Evolutionary conservation across 768 basidiomycete genomes (phyloP), one percentile per base, ranked within the genome.

Genomic region (Hydnomerulius pinastri): DNA sequence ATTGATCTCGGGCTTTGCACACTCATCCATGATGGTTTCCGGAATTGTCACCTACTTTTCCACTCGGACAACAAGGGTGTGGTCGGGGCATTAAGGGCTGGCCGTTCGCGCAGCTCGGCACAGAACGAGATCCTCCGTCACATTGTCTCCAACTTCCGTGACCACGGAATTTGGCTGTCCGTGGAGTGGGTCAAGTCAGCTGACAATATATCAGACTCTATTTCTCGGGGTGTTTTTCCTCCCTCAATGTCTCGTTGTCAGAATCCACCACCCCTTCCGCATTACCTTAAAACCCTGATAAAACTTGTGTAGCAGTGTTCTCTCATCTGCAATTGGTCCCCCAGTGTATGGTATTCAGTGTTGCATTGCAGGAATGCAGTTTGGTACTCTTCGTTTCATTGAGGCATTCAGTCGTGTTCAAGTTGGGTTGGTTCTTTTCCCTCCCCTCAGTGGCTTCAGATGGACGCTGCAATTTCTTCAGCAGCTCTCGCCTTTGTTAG

Each of bases 61-160:
- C 63, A 65, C 6, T 77, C 73, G 0, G 76, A 80, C 53, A 78
- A 79, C 48, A 28, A 55, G 6, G 73, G 73, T 0, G 73, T 77
- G 0, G 64, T 80, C 1, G 21, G 41, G 0, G 41, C 51, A 0
- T 20, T 58, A 0, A 45, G 33, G 3, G 21, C 57, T 0, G 47
- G 51, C 2, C 17, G 23, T 6, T 58, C 52, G 2, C 23, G 24
- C 3, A 53, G 20, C 15, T 0, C 28, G 0, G 21, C 27, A 0
- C 56, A 58, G 1, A 58, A 58, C 7, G 7, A 9, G 1, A 25
- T 58, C 8, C 39, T 58, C 1, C 8, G 20, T 2, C 43, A 40
- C 8, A 54, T 59, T 1, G 4, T 48, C 0, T 6, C 45, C 0
- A 40, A 13, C 4, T 44, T 58, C 8, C 17, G 21, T 0, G 30